Evolutionary conservation across 768 basidiomycete species (phyloP).

Genomic region (Pisolithus marmoratus): DNA sequence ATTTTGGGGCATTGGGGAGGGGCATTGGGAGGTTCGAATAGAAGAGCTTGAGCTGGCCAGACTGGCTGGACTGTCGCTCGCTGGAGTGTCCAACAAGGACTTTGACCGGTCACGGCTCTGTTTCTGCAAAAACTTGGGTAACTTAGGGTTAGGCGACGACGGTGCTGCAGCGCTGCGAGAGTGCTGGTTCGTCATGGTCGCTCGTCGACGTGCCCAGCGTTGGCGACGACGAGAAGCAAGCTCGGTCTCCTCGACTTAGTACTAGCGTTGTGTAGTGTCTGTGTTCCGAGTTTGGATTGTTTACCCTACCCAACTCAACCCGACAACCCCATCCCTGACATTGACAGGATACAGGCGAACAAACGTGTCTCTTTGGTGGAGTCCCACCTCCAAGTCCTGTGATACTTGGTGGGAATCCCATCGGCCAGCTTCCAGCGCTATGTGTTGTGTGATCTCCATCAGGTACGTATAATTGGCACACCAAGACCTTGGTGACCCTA

Average conservation of each 20-base stretch:
- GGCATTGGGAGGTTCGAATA: constrained; percentile 21
- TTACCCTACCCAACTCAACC: constrained; percentile 5
- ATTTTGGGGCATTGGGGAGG: constrained; percentile 26
- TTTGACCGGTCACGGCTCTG: constrained; percentile 55
- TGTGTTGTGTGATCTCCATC: no score
- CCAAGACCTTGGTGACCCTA: no score
- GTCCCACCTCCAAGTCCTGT: no score
- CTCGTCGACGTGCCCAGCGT: constrained; percentile 5
- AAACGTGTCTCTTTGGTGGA: no score
- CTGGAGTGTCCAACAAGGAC: constrained; percentile 39
- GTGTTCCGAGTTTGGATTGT: constrained; percentile 22
- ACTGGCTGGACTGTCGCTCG: constrained; percentile 30
- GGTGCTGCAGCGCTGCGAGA: constrained; percentile 38
- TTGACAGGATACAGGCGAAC: background rate
- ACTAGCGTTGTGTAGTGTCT: background rate
- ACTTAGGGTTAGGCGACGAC: constrained; percentile 44
- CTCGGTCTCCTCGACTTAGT: background rate
- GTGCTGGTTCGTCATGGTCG: constrained; percentile 41
- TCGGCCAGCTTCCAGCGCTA: no score
- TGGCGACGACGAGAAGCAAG: constrained; percentile 16
- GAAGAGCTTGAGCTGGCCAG: constrained; percentile 40
- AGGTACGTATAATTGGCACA: no score
- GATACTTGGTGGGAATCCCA: no score
- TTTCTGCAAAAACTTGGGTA: constrained; percentile 67
- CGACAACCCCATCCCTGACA: background rate